phyloP scores from a whole-genome alignment of 495 filamentous ascomycete genomes.

The Penicillium psychrofluorescens region DNA sequence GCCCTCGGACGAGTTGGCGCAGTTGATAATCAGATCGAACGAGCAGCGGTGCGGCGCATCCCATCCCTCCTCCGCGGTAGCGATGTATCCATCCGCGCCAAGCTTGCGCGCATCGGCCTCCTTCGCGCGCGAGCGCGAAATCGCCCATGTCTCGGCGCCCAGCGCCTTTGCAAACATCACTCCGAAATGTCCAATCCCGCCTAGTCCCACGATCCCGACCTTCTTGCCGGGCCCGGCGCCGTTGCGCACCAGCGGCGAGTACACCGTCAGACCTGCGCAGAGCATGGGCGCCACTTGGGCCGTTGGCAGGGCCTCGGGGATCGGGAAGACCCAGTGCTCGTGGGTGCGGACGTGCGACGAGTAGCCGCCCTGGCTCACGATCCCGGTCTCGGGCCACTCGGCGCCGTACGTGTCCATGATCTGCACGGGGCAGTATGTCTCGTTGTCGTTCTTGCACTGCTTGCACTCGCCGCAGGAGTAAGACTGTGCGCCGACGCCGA shows the following conservation, averaged over 20 bases:
- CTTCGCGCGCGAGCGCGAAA: slow-evolving; percentile 62
- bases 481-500: slow-evolving; percentile 74
- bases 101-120: slow-evolving; percentile 59
- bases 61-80: slow-evolving; percentile 61
- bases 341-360: slow-evolving; percentile 66
- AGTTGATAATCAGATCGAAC: slow-evolving; percentile 72
- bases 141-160: slow-evolving; percentile 63
- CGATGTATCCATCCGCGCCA: slow-evolving; percentile 69
- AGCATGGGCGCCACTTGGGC: slow-evolving; percentile 76
- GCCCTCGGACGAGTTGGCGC: slow-evolving; percentile 58
- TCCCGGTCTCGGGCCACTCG: slow-evolving; percentile 55
- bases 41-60: slow-evolving; percentile 42
- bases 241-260: slow-evolving; percentile 68
- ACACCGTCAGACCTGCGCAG: slow-evolving; percentile 80
- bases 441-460: slow-evolving; percentile 63
- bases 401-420: slow-evolving; percentile 58
- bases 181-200: slow-evolving; percentile 70
- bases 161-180: slow-evolving; percentile 65
- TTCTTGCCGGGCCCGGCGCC: slow-evolving; percentile 73
- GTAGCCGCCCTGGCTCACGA: slow-evolving; percentile 59
- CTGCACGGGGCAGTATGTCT: slow-evolving; percentile 69
- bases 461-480: slow-evolving; percentile 64
- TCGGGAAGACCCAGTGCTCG: slow-evolving; percentile 68
- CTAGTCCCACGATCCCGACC: slow-evolving; percentile 71
- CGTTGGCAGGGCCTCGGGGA: slow-evolving; percentile 64